Conservation (phyloP, 352 stramenopile genomes). For the Pythium utonaiense region DNA sequence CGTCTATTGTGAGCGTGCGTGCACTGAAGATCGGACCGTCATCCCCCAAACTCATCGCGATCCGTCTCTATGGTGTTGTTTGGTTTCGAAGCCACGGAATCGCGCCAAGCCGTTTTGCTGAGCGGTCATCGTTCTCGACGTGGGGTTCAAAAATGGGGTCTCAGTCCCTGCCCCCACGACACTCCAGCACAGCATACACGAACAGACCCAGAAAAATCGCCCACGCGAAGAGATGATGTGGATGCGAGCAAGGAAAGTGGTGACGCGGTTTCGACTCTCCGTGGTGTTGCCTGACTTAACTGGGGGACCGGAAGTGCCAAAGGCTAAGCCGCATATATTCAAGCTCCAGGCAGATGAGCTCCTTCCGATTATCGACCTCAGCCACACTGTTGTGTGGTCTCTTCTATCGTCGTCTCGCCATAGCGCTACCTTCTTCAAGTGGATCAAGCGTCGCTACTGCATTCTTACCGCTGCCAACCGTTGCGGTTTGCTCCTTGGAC, state of each 20-base stretch:
- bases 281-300: background rate
- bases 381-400: conserved; percentile 16
- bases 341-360: conserved; percentile 18
- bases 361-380: conserved; percentile 19
- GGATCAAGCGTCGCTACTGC: conserved; percentile 17
- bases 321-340: conserved; percentile 13
- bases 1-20: no score
- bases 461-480: conserved; percentile 8
- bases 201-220: background rate
- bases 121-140: background rate
- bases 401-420: background rate
- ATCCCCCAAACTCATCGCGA: no score
- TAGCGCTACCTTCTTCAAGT: conserved; percentile 18
- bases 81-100: no score
- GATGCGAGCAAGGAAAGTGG: background rate
- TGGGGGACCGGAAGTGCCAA: background rate
- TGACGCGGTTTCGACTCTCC: background rate
- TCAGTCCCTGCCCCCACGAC: background rate
- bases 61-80: no score
- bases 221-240: background rate
- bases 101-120: background rate
- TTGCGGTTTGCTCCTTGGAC: conserved; percentile 5
- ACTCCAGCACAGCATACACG: no score
- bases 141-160: background rate
- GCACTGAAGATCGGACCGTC: no score